Conservation (phyloP, 805 yeast species). For the Candida parachauliodes region DNA sequence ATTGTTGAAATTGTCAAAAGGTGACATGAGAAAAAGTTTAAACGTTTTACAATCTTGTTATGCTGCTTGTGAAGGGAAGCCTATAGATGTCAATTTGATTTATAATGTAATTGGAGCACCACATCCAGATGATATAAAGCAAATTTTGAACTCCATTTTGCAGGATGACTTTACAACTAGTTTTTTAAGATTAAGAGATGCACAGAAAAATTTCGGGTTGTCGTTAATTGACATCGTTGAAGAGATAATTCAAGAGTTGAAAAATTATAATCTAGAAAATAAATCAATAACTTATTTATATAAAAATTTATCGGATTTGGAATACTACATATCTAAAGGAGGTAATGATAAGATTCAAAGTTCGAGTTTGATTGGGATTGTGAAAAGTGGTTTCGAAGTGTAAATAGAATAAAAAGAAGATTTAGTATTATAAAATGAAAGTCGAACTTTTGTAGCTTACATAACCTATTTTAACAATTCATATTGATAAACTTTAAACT, state of each 20-base stretch:
- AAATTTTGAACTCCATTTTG: slow-evolving; percentile 70
- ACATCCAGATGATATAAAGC: slow-evolving; percentile 77
- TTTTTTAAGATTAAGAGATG: slow-evolving; percentile 56
- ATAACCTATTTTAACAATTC: too few species aligned
- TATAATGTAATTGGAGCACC: slow-evolving; percentile 97
- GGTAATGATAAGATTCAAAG: slow-evolving; percentile 89
- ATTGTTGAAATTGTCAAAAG: slow-evolving; percentile 70
- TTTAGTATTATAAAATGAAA: background rate
- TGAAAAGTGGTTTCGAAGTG: slow-evolving; percentile 63
- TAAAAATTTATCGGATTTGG: slow-evolving; percentile 78
- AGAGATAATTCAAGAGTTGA: slow-evolving; percentile 71
- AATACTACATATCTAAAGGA: slow-evolving; percentile 87
- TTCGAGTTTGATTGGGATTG: slow-evolving; percentile 84
- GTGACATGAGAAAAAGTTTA: slow-evolving; percentile 95
- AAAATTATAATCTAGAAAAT: slow-evolving; percentile 60
- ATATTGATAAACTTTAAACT: too few species aligned
- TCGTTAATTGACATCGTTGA: slow-evolving; percentile 83
- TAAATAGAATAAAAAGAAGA: slow-evolving; percentile 4
- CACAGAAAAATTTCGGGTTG: slow-evolving; percentile 73
- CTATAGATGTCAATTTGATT: slow-evolving; percentile 69
- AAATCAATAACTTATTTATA: slow-evolving; percentile 61
- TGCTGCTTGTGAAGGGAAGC: slow-evolving; percentile 55
- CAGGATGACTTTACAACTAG: slow-evolving; percentile 88
- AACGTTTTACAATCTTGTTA: slow-evolving; percentile 93
- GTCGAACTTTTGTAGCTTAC: background rate